These are phyloP conservation scores for Cryptococcus sp. DNA, from an alignment of 1,284 basidiomycete genomes.

Conservation along the genomic window DNA sequence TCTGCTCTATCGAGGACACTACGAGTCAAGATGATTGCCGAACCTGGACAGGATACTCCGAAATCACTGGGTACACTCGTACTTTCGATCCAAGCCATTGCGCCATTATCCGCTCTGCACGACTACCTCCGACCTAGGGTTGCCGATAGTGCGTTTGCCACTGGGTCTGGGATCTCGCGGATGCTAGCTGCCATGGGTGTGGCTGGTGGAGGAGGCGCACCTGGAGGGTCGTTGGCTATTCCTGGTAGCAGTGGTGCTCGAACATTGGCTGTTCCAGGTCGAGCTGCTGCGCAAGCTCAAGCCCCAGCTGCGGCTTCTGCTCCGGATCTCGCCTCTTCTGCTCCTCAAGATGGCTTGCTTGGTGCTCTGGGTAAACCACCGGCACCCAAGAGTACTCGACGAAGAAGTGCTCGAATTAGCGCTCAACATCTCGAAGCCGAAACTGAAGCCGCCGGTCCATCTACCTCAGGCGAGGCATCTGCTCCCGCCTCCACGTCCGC, in stretches of 20 bases:
- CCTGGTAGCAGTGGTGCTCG: slow-evolving; percentile 14
- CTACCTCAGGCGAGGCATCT: slow-evolving; percentile 9
- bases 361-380: background rate
- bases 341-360: slow-evolving; percentile 7
- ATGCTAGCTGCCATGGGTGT: slow-evolving; percentile 85
- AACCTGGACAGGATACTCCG: slow-evolving; percentile 81
- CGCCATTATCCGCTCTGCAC: slow-evolving; percentile 90
- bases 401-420: slow-evolving; percentile 77
- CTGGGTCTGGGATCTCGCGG: slow-evolving; percentile 67
- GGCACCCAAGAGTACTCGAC: slow-evolving; percentile 47
- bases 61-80: slow-evolving; percentile 80
- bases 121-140: slow-evolving; percentile 89
- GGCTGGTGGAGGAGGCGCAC: slow-evolving; percentile 15
- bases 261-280: slow-evolving; percentile 37
- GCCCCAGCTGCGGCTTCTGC: background rate
- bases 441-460: slow-evolving; percentile 32
- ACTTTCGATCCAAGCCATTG: slow-evolving; percentile 93
- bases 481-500: slow-evolving; percentile 1
- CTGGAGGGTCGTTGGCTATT: slow-evolving; percentile 10
- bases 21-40: slow-evolving; percentile 79
- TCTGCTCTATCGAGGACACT: slow-evolving; percentile 47
- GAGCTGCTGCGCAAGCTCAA: too few relatives aligned
- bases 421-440: slow-evolving; percentile 53
- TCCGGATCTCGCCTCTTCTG: slow-evolving; percentile 5
- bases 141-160: slow-evolving; percentile 56